Conservation (phyloP, 306 rosid species). For the Prunus salicina region DNA sequence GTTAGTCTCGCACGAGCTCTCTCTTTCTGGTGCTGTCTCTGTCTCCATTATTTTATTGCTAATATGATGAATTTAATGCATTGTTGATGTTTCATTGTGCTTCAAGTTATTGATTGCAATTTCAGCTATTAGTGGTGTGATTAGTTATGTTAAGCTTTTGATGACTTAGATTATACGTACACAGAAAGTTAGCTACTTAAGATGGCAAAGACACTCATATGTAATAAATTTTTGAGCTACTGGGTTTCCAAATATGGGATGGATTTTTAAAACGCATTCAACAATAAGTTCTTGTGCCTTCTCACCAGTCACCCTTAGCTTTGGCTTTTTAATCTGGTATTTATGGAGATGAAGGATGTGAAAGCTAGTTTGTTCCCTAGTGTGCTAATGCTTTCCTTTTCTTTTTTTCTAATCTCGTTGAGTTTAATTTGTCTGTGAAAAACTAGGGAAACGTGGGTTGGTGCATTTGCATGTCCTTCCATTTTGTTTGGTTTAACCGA, state of each 20-base stretch:
- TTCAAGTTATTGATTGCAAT: not conserved
- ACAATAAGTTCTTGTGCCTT: not conserved
- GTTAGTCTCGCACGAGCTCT: conserved; percentile 83
- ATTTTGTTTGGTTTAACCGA: not conserved
- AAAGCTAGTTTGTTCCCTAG: not conserved
- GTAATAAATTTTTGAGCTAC: not conserved
- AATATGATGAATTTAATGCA: not conserved
- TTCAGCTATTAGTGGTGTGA: not conserved
- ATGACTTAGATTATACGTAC: not conserved
- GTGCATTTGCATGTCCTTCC: not conserved
- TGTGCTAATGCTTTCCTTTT: not conserved
- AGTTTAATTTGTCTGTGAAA: not conserved
- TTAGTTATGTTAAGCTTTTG: not conserved
- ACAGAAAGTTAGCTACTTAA: not conserved
- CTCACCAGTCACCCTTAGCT: not conserved
- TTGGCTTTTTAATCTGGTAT: not conserved
- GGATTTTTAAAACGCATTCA: not conserved
- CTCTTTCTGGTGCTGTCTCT: conserved; percentile 62
- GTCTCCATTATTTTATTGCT: not conserved
- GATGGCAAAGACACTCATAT: not conserved
- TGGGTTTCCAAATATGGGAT: not conserved
- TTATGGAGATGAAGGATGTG: not conserved
- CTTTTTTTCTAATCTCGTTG: not conserved
- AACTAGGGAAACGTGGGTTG: not conserved
- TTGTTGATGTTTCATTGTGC: not conserved